Evolutionary conservation across 2,329 filamentous ascomycete species (phyloP).

Genomic region (Sporothrix pallida): DNA sequence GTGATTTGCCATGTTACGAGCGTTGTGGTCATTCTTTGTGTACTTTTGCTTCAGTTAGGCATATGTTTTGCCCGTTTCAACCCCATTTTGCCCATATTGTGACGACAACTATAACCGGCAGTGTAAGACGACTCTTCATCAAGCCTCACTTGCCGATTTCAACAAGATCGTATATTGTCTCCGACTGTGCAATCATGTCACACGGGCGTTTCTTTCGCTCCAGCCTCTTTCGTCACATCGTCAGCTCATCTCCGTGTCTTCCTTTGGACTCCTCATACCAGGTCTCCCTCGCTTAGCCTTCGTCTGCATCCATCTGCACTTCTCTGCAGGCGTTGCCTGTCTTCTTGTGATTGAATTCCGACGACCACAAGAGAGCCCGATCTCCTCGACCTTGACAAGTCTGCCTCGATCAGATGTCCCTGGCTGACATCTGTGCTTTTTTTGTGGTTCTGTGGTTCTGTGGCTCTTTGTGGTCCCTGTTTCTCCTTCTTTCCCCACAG

Average conservation of each 20-base stretch:
- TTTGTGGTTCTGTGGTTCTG: background rate
- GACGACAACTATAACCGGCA: too few species aligned
- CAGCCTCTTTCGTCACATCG: background rate
- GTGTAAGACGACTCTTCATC: background rate
- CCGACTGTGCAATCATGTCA: background rate
- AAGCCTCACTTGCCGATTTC: background rate
- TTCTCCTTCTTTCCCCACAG: conserved; percentile 6
- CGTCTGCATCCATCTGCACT: background rate
- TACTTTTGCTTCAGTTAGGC: too few species aligned
- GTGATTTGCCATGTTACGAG: too few species aligned
- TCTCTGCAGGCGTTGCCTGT: background rate
- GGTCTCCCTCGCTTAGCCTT: background rate
- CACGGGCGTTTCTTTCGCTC: too few species aligned
- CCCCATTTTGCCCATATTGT: background rate
- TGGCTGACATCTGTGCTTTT: background rate
- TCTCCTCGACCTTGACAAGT: background rate
- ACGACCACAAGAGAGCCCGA: background rate
- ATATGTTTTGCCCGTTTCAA: background rate
- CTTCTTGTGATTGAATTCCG: background rate
- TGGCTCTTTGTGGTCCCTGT: background rate
- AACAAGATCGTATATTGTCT: background rate
- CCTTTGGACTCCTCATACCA: background rate
- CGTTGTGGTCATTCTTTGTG: too few species aligned
- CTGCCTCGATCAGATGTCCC: background rate
- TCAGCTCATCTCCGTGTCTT: background rate